Conservation (phyloP, 768 basidiomycete genomes). For the Podaxis pistillaris region DNA sequence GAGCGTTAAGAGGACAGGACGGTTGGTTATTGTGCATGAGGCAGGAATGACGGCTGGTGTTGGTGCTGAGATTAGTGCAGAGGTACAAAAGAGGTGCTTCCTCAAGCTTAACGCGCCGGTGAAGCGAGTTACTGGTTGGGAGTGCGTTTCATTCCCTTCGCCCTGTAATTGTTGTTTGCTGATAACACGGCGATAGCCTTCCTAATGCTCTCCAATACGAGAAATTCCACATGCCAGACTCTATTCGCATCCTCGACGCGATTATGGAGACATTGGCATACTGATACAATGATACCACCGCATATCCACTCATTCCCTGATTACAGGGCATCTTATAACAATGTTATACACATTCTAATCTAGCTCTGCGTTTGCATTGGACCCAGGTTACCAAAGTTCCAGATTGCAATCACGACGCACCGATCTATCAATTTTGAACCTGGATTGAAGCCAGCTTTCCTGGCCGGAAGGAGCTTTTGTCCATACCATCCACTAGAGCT, state of each 20-base stretch:
- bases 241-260: constrained; percentile 79
- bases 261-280: constrained; percentile 81
- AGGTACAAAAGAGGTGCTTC: constrained; percentile 87
- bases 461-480: too few relatives aligned
- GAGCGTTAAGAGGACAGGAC: constrained; percentile 82
- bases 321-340: background rate
- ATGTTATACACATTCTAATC: background rate
- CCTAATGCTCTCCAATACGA: constrained; percentile 85
- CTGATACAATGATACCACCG: constrained; percentile 26
- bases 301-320: background rate
- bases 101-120: constrained; percentile 87
- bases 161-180: background rate
- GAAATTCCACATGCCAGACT: constrained; percentile 90
- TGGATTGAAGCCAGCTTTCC: too few relatives aligned
- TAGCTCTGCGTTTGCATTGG: background rate
- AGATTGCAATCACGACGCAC: too few relatives aligned
- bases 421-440: too few relatives aligned
- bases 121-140: constrained; percentile 87
- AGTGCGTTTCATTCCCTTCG: constrained; percentile 56
- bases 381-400: too few relatives aligned
- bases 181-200: constrained; percentile 44
- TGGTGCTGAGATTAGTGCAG: constrained; percentile 91
- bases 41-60: constrained; percentile 85
- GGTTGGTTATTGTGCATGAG: constrained; percentile 90
- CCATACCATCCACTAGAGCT: too few relatives aligned